Base-by-base conservation (phyloP, 805 yeast species). In the Tetrapisispora taiwanensis region DNA sequence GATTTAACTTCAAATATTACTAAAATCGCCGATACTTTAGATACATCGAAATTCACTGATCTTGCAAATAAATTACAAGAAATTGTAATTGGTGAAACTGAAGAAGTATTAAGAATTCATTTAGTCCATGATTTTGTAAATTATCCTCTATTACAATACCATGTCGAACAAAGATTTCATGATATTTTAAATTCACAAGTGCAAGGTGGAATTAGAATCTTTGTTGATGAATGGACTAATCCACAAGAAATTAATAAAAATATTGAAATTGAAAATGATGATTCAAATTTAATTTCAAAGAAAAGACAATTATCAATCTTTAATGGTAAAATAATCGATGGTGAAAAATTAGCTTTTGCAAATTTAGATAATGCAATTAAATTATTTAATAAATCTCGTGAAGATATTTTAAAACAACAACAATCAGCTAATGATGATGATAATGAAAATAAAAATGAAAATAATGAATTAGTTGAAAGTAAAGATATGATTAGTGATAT, bases 341-440 rank as follows among this genome's bases (percentile, higher is more conserved):
- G 92, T 13, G 94, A 84, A 55, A 90, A 92, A 61, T 73, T 92
- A 47, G 83, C 94, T 34, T 72, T 76, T 54, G 97, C 97, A 4
- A 89, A 87, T 58, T 72, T 90, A 53, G 95, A 87, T 27, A 77
- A 79, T 43, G 78, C 80, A n/a, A 73, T 81, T 42, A 75, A 69
- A 66, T 65, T 59, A 45, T 67, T 60, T 52, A 61, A 52, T 43
- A 55, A 58, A 46, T 52, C 56, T 43, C 65, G 50, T 50, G 65
- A 54, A 32, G 62, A 47, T 42, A 52, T 55, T 3, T 44, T 54
- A 48, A 59, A 57, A 43, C 53, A 60, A 35, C 54, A 55, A 26
- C 44, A 50, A 42, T 58, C 47, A 18, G 49, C 48, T 12, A 12
- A 14, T 15, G 32, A 36, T 9, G 41, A 39, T 20, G 48, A 44